Evolutionary conservation across 2,329 filamentous ascomycete genomes (phyloP), one percentile per base, ranked within the genome.

Genomic region (Beauveria scarabaeidicola): DNA sequence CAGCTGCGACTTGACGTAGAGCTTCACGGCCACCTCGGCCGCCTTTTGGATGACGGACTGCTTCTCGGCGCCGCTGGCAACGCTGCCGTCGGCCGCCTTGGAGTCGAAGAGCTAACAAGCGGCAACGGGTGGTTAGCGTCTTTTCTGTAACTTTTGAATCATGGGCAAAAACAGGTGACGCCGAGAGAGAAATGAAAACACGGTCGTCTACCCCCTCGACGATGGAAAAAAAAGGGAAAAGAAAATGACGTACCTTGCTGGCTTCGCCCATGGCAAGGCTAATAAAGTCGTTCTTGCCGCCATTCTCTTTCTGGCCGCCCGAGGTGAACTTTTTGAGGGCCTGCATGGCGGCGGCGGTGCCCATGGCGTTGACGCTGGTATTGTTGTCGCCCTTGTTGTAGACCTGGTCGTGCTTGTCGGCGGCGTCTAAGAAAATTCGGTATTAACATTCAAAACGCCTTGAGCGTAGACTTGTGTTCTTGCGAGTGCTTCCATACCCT

Each of bases 181-280:
- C 13, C 17, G n/a, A 40, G 13, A 13, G 17, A 10, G 6, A 17
- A n/a, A 6, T 25, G 1, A n/a, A 27, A 13, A 32, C 10, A 32
- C 29, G 29, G 29, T 11, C 9, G 5, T 32, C 29, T 32, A 32
- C 29, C 9, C 9, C 3, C 8, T 29, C 11, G 29, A 27, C 29
- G 10, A 32, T 5, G 29, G 13, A 4, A 13, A 32, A 27, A 5
- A 13, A 23, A 23, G n/a, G 11, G 23, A 5, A 17, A 5, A 5
- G 47, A 21, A 27, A 10, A 23, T 36, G 25, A 15, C 44, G 58
- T 63, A 92, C 77, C 79, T 92, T 91, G 68, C 86, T 87, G 38
- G 91, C 92, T 77, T 97, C 88, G 9, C 82, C 85, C 90, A 97
- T 92, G 47, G 92, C 92, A 71, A 96, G 78, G 5, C 88, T 89